Conservation (phyloP, 208 protist genomes). For the Tritrichomonas musculus region DNA sequence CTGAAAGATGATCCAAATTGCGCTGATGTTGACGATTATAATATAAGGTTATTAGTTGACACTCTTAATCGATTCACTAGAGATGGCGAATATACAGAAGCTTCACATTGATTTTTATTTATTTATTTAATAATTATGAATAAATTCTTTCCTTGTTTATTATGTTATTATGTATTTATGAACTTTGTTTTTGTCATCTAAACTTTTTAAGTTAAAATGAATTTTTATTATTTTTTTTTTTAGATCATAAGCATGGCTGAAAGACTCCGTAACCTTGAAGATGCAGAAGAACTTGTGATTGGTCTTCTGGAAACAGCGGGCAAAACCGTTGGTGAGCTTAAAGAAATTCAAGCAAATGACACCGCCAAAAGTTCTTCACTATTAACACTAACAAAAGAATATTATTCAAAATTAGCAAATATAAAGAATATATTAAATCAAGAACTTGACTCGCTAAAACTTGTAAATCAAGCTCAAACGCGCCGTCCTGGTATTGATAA, state of each 20-base stretch:
- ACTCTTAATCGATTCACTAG: background rate
- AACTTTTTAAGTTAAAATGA: no score
- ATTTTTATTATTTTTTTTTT: no score
- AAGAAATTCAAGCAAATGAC: constrained; percentile 28
- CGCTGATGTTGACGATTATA: background rate
- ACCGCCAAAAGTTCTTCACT: background rate
- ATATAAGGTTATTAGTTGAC: background rate
- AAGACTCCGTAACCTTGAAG: background rate
- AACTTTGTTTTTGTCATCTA: no score
- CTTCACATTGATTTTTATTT: no score
- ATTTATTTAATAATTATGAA: no score
- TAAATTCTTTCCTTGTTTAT: no score
- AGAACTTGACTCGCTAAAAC: background rate
- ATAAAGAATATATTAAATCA: background rate
- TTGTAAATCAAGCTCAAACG: background rate
- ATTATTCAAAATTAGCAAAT: background rate
- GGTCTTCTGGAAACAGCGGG: background rate
- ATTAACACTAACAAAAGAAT: background rate
- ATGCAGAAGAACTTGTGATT: constrained; percentile 23
- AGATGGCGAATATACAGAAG: background rate
- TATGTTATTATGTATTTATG: no score
- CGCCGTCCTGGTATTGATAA: background rate
- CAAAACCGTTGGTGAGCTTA: background rate
- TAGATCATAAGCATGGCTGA: background rate
- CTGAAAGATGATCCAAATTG: background rate